Evolutionary conservation across 2,329 filamentous ascomycete genomes (phyloP).

Genomic region (Didymella exigua): DNA sequence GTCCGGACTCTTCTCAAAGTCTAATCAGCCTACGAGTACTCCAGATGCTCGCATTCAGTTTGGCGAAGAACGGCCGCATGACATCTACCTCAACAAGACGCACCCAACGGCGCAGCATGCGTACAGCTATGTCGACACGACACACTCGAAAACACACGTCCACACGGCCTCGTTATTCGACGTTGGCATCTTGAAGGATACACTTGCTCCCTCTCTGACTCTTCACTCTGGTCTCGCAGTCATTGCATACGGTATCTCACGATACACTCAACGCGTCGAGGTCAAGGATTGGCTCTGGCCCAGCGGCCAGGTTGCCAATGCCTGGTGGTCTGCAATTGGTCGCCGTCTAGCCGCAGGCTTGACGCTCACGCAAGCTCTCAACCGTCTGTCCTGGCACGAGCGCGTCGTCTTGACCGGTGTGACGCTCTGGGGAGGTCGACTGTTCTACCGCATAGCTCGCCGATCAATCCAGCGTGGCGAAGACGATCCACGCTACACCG

Average conservation of each 20-base stretch:
- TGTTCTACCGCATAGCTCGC: slow-evolving; percentile 61
- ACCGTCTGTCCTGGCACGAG: slow-evolving; percentile 59
- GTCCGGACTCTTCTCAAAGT: slow-evolving; percentile 13
- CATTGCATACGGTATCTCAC: slow-evolving; percentile 58
- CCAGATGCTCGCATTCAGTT: slow-evolving; percentile 42
- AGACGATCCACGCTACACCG: slow-evolving; percentile 63
- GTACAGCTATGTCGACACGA: slow-evolving; percentile 31
- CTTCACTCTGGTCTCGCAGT: slow-evolving; percentile 60
- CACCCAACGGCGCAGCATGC: slow-evolving; percentile 19
- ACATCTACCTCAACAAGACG: slow-evolving; percentile 41
- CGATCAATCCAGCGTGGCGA: slow-evolving; percentile 57
- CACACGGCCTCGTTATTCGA: slow-evolving; percentile 42
- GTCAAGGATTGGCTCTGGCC: slow-evolving; percentile 68
- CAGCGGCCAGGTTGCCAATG: slow-evolving; percentile 60
- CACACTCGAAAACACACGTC: slow-evolving; percentile 43
- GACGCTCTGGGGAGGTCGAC: slow-evolving; percentile 62
- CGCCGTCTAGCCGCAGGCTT: slow-evolving; percentile 56
- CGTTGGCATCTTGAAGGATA: slow-evolving; percentile 60
- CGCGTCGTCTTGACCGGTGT: slow-evolving; percentile 62
- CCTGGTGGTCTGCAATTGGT: slow-evolving; percentile 66
- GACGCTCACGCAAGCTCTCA: slow-evolving; percentile 54
- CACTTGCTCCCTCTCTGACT: slow-evolving; percentile 60
- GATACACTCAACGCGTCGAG: slow-evolving; percentile 61
- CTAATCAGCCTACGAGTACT: slow-evolving; percentile 17
- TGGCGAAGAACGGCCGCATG: slow-evolving; percentile 39